Base-by-base conservation (phyloP, 495 filamentous ascomycete genomes). In the Penicillium lividum region DNA sequence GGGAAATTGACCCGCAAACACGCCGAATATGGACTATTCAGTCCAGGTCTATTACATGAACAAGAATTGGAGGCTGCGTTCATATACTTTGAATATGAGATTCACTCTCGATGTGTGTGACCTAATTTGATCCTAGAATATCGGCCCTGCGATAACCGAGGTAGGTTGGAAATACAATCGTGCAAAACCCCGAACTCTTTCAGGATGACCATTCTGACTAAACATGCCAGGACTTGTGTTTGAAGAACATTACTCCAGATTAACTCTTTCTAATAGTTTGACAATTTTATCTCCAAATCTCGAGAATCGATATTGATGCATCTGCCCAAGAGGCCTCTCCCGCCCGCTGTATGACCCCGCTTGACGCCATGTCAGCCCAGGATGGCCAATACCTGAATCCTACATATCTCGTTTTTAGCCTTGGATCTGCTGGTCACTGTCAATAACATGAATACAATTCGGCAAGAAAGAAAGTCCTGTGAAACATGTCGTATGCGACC, bases 401-500 rank as follows among this genome's bases (percentile, higher is more conserved):
- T 31, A 30, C 47, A 31, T 28, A 11, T 50, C 15, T n/a, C 29
- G 2, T 56, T 45, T 28, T 1, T 36, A 40, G 38, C 38, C 1
- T 40, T 40, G 11, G 15, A 5, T n/a, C 6, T 5, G 6, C 13
- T 7, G 0, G 7, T 5, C 13, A 40, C 13, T 40, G 38, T 16
- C 38, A 7, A 3, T 13, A 16, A n/a, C 36, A 69, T 67, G 66
- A 60, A 57, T 52, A 33, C 55, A 25, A 61, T 53, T 22, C 57
- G 63, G 36, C 66, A 64, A 28, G 53, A 68, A 15, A 59, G 67
- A 42, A 61, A 63, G 22, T 69, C 66, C 28, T 68, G 63, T 16
- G 59, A 65, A 50, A 55, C 63, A 15, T 65, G 61, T 46, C 53
- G 61, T 67, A 57, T 49, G 64, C 48, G 27, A 29, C 31, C 27